These are phyloP conservation scores for Citrus mangshanensis DNA, from an alignment of 345 rosid genomes.

Conservation along the genomic window DNA sequence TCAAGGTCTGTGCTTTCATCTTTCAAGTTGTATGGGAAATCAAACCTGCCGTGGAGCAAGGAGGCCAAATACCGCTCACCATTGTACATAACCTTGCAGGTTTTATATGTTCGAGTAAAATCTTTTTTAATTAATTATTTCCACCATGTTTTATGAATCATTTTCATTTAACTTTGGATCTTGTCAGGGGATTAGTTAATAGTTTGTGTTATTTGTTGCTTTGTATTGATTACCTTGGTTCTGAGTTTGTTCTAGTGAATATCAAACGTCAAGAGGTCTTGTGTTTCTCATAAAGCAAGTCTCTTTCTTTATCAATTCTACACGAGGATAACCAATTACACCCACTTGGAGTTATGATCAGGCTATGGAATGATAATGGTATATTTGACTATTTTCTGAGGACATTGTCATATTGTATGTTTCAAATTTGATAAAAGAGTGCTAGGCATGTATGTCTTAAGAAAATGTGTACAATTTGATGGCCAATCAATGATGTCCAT, in stretches of 20 bases:
- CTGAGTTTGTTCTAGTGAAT: no score
- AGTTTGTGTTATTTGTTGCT: no score
- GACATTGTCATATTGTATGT: neutral
- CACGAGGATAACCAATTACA: no score
- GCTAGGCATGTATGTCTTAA: neutral
- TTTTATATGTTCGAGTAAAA: conserved; percentile 1
- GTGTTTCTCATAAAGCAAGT: no score
- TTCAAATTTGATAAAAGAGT: neutral
- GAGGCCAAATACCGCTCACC: neutral
- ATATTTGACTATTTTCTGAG: neutral
- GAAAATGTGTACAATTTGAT: no score
- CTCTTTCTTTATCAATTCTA: no score
- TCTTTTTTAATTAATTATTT: neutral
- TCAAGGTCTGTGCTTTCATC: neutral
- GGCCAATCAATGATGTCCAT: no score
- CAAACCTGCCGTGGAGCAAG: conserved; percentile 7
- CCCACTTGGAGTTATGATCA: no score
- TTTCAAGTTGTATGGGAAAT: neutral
- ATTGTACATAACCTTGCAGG: conserved; percentile 14
- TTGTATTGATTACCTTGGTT: no score
- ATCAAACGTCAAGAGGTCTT: no score
- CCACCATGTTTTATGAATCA: neutral
- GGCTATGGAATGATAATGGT: no score
- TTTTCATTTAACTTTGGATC: neutral
- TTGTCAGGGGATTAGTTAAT: neutral